These are phyloP conservation scores for Syzygium grande DNA, from an alignment of 345 rosid genomes.

Conservation along the genomic window DNA sequence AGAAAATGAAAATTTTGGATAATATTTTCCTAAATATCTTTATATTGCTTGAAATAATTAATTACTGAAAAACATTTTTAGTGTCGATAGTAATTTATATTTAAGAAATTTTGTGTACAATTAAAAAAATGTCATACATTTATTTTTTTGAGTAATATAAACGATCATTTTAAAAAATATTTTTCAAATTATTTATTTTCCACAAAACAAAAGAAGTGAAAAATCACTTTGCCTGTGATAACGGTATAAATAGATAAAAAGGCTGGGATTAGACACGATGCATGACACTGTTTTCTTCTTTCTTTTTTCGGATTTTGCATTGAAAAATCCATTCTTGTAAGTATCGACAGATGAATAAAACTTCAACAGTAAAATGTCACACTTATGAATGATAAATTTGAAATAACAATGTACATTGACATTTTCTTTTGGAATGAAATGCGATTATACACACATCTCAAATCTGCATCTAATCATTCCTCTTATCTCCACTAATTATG, in stretches of 20 bases:
- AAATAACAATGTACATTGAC: not conserved
- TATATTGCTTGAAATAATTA: too few species aligned
- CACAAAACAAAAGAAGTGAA: not conserved
- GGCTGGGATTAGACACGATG: not conserved
- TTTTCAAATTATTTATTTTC: not conserved
- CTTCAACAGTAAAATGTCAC: not conserved
- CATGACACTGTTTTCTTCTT: not conserved
- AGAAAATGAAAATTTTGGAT: not conserved
- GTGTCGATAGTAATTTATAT: not conserved
- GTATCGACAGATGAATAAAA: not conserved
- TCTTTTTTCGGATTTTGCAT: not conserved
- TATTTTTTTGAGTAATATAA: not conserved
- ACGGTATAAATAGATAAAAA: not conserved
- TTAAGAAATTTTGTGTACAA: not conserved
- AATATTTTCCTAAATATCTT: not conserved
- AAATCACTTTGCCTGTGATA: not conserved
- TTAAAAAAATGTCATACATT: not conserved
- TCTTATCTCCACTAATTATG: not conserved
- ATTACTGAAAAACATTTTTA: not conserved
- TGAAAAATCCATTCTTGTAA: not conserved
- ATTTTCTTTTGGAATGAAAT: not conserved
- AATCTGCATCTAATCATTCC: not conserved
- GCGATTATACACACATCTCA: not conserved
- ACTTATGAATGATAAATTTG: not conserved
- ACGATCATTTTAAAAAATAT: accelerated